phyloP scores from a whole-genome alignment of 2,329 filamentous ascomycete genomes.

The Bisporella sp. region DNA sequence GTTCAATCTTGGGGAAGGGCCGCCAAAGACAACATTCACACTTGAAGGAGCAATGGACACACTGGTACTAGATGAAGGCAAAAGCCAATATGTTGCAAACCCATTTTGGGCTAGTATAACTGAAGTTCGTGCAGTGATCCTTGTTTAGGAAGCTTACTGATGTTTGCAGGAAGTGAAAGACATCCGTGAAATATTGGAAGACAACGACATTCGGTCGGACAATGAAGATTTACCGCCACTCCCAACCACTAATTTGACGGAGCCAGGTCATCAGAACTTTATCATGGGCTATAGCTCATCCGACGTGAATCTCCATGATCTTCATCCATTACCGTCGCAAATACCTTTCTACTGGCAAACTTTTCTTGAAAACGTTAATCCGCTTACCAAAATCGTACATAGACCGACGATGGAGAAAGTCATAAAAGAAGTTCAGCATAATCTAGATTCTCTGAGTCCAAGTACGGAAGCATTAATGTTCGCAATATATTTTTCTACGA shows the following conservation, averaged over 20 bases:
- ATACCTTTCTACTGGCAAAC: slow-evolving; percentile 63
- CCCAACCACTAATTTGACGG: slow-evolving; percentile 41
- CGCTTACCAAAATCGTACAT: slow-evolving; percentile 65
- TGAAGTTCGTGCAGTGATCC: slow-evolving; percentile 32
- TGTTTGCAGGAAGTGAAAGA: slow-evolving; percentile 37
- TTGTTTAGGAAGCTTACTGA: background rate
- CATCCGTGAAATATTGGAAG: slow-evolving; percentile 25
- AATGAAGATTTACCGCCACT: slow-evolving; percentile 19
- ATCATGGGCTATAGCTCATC: slow-evolving; percentile 66
- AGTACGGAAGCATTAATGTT: slow-evolving; percentile 42
- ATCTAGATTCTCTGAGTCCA: slow-evolving; percentile 46
- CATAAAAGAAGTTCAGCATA: slow-evolving; percentile 53
- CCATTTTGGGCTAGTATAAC: slow-evolving; percentile 70
- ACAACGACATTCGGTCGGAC: slow-evolving; percentile 19
- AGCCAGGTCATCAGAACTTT: slow-evolving; percentile 63
- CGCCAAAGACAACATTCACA: slow-evolving; percentile 16
- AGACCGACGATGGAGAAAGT: slow-evolving; percentile 57
- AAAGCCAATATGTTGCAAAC: slow-evolving; percentile 67
- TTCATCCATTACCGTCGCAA: slow-evolving; percentile 60
- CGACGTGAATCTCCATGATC: slow-evolving; percentile 56
- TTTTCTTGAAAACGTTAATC: slow-evolving; percentile 68
- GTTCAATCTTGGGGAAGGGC: slow-evolving; percentile 18
- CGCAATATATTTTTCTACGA: slow-evolving; percentile 48
- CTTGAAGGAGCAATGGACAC: slow-evolving; percentile 49
- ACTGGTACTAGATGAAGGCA: slow-evolving; percentile 62